Evolutionary conservation across 768 basidiomycete species (phyloP), one percentile per base, ranked within the genome.

Genomic region (Hygrophorus russula): DNA sequence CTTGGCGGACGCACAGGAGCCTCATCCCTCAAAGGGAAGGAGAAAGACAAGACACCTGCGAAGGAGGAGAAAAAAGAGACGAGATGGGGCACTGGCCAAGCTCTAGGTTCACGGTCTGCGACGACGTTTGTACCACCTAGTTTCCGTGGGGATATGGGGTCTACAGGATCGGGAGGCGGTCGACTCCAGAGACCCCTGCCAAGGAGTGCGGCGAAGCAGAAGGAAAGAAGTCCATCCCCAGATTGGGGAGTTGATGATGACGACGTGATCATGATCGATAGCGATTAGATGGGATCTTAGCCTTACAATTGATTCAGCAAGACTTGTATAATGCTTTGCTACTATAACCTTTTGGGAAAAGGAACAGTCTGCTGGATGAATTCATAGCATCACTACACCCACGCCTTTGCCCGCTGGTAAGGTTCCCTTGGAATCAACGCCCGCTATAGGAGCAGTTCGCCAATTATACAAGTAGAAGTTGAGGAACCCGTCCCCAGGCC

Each of bases 391-490:
- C 31, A 97, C 92, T 13, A 98, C 80, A 2, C 89, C 92, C 41
- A 98, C 73, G 4, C 89, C 92, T 56, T 66, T 74, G 35, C 88
- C 88, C n/a, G 77, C 68, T n/a, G 69, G 59, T 11, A 68, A 62
- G 29, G 56, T 71, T 1, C 61, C 76, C n/a, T 71, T 65, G 10
- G 68, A 49, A 29, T 64, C 67, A 56, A 84, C 58, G 36, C 94
- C 93, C 31, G 88, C 79, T 45, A 98, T 65, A 2, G 78, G 71
- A 11, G 77, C 64, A 10, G 90, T 93, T 47, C 84, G 73, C 89
- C 92, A 99, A 62, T 99, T 99, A 66, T 96, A 97, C 46, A 93
- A 59, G 58, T 93, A 93, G 58, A 78, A 94, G 60, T 93, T 88
- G 41, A 99, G 71, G 59, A 82, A 74, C 1, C 96, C 96, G 56